Conservation (phyloP, 331 rosid species). For the Quercus phellos region DNA sequence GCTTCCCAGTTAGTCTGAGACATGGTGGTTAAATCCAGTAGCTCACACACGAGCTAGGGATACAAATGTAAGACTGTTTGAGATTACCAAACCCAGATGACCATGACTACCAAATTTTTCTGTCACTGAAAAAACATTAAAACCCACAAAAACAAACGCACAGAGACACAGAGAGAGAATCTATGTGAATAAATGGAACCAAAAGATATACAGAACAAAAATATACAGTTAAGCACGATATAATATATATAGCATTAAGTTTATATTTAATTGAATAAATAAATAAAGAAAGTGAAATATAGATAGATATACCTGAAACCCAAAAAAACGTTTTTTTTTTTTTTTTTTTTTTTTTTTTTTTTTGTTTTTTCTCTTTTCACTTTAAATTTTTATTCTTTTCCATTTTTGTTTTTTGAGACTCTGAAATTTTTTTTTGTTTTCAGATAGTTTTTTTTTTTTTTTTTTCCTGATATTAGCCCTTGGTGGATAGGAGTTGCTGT, state of each 20-base stretch:
- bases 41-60: conserved; percentile 12
- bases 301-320: conserved; percentile 23
- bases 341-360: conserved; percentile 8
- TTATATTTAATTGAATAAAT: conserved; percentile 18
- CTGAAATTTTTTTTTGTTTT: background rate
- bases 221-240: no score
- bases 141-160: conserved; percentile 15
- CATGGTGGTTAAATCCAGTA: conserved; percentile 46
- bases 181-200: conserved; percentile 35
- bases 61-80: conserved; percentile 21
- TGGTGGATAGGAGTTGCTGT: conserved; percentile 33
- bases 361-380: background rate
- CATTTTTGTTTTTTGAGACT: background rate
- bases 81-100: conserved; percentile 28
- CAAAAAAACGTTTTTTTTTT: background rate
- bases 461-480: background rate
- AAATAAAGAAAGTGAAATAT: conserved; percentile 28
- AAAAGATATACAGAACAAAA: conserved; percentile 19
- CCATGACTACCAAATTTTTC: conserved; percentile 22
- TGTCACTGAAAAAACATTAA: conserved; percentile 6
- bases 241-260: background rate
- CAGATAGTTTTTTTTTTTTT: no score
- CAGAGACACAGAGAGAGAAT: conserved; percentile 25
- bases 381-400: background rate
- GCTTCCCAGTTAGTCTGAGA: conserved; percentile 99